Percentiles rank a stretch among this genome's conserved stretches.
Evolutionary conservation across 2,329 filamentous ascomycete species (phyloP).

Genomic region (Verticillium dahliae): DNA sequence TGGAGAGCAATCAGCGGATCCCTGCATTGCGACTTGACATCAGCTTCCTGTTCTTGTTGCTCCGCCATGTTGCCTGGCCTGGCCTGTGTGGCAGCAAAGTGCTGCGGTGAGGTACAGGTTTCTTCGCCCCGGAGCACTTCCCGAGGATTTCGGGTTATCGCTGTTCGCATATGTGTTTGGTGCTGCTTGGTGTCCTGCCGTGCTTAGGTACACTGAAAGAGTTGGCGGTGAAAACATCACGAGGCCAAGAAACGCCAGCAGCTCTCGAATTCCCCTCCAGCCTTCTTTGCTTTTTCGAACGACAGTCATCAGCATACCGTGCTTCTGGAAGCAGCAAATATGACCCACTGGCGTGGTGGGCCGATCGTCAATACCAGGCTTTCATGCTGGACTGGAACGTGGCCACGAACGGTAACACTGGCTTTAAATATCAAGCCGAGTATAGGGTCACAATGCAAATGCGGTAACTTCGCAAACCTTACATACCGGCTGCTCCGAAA

Average conservation of each 20-base stretch:
- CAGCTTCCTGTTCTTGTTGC: background rate
- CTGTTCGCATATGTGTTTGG: background rate
- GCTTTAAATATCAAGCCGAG: background rate
- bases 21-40: background rate
- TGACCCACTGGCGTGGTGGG: background rate
- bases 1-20: background rate
- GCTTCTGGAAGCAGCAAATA: background rate
- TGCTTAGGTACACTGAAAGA: background rate
- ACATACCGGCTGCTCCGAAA: too few species aligned
- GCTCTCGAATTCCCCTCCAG: background rate
- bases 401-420: background rate
- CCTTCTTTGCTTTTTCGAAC: background rate
- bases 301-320: background rate
- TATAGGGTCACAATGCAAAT: too few species aligned
- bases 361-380: background rate
- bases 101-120: background rate
- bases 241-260: background rate
- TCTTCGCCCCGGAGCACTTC: background rate
- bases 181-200: background rate
- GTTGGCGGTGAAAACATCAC: background rate
- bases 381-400: background rate
- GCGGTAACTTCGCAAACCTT: too few species aligned
- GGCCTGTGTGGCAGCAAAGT: background rate
- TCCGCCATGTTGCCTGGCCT: background rate
- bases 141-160: background rate